Conservation (phyloP, 768 basidiomycete species). For the Boletus subparvulus region DNA sequence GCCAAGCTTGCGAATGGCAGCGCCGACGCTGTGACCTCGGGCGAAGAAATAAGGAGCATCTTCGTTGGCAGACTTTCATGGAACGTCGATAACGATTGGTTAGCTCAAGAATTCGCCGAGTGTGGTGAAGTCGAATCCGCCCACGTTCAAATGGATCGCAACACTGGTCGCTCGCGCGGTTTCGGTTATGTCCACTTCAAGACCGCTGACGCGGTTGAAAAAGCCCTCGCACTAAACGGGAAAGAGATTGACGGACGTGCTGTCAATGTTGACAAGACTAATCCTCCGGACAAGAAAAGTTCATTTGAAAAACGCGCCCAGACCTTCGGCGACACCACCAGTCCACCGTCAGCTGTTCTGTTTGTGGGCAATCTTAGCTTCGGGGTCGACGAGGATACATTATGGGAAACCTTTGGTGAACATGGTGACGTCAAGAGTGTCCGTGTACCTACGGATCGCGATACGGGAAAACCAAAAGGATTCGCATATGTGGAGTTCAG, state of each 20-base stretch:
- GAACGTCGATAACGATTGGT: slow-evolving; percentile 96
- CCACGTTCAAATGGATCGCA: slow-evolving; percentile 82
- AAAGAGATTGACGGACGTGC: slow-evolving; percentile 91
- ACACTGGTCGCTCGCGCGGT: slow-evolving; percentile 78
- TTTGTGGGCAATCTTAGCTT: slow-evolving; percentile 94
- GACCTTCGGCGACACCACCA: slow-evolving; percentile 70
- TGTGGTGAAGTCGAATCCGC: slow-evolving; percentile 91
- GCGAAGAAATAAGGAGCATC: slow-evolving; percentile 62
- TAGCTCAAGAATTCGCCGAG: slow-evolving; percentile 83
- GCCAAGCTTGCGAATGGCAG: slow-evolving; percentile 66
- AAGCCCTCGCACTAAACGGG: slow-evolving; percentile 78
- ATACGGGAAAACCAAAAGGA: slow-evolving; percentile 87
- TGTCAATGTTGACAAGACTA: slow-evolving; percentile 81
- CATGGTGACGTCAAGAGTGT: slow-evolving; percentile 84
- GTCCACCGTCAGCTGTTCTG: slow-evolving; percentile 68
- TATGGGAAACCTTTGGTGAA: slow-evolving; percentile 91
- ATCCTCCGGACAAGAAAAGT: slow-evolving; percentile 54
- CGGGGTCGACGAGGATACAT: slow-evolving; percentile 70
- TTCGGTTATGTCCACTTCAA: slow-evolving; percentile 84
- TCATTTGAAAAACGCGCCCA: slow-evolving; percentile 68
- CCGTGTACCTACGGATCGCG: slow-evolving; percentile 89
- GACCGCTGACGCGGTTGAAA: slow-evolving; percentile 68
- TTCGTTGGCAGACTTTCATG: slow-evolving; percentile 94
- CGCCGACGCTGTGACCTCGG: slow-evolving; percentile 32
- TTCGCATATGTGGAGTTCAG: slow-evolving; percentile 97